These are phyloP conservation scores for Ottelia alismoides DNA, from an alignment of 106 monocot species.

Conservation along the genomic window DNA sequence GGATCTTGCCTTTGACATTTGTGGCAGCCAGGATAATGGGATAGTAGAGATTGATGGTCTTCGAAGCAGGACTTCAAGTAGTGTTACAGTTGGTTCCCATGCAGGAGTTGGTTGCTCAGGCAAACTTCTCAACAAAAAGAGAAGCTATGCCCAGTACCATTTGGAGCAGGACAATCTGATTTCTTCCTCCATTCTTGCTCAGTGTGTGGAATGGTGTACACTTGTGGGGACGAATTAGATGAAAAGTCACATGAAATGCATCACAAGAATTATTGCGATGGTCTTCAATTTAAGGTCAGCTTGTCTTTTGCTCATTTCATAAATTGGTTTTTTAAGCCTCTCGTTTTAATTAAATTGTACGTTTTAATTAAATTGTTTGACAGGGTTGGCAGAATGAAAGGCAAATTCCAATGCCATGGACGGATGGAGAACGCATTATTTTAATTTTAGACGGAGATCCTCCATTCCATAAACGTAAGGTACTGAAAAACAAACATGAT, in stretches of 20 bases:
- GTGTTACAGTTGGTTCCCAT: not conserved
- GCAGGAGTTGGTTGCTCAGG: not conserved
- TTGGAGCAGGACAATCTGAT: slow-evolving; percentile 7
- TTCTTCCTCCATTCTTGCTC: slow-evolving; percentile 9
- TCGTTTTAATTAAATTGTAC: no score
- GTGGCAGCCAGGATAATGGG: no score
- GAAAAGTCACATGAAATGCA: slow-evolving; percentile 63
- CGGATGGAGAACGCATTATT: slow-evolving; percentile 37
- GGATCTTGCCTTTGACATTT: no score
- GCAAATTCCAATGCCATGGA: slow-evolving; percentile 19
- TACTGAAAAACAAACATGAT: no score
- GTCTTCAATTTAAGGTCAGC: slow-evolving; percentile 67
- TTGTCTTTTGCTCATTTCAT: not conserved
- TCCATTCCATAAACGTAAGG: slow-evolving; percentile 47
- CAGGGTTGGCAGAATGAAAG: slow-evolving; percentile 82
- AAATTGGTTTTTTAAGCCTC: not conserved
- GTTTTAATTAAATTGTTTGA: slow-evolving; percentile 2
- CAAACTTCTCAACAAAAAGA: slow-evolving; percentile 9
- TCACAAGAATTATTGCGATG: slow-evolving; percentile 57
- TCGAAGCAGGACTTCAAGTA: not conserved
- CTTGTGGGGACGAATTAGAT: slow-evolving; percentile 60
- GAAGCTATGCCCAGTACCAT: slow-evolving; percentile 6
- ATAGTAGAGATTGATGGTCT: no score
- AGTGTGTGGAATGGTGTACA: slow-evolving; percentile 22
- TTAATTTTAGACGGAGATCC: slow-evolving; percentile 38